These are phyloP conservation scores for Cladophialophora psammophila DNA, from an alignment of 2,329 filamentous ascomycete species.

Conservation along the genomic window DNA sequence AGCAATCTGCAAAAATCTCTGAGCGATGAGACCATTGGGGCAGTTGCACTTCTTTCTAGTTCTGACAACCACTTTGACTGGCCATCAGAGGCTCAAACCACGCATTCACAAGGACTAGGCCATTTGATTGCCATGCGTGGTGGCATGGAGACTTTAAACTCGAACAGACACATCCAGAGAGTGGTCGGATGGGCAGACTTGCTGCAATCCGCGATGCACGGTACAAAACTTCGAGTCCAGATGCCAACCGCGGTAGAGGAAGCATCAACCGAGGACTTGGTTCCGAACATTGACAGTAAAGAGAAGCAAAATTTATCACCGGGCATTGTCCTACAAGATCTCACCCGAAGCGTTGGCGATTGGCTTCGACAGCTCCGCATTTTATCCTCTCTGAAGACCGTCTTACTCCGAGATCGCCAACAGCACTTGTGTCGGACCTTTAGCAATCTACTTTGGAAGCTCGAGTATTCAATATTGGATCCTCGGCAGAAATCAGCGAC, in stretches of 20 bases:
- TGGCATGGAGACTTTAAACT: constrained; percentile 25
- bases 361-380: constrained; percentile 23
- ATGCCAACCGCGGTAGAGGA: constrained; percentile 16
- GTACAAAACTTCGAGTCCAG: constrained; percentile 19
- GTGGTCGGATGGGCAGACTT: constrained; percentile 32
- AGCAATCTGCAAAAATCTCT: constrained; percentile 18
- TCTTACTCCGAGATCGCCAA: constrained; percentile 15
- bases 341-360: constrained; percentile 11
- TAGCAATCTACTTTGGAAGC: constrained; percentile 31
- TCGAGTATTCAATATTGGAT: constrained; percentile 28
- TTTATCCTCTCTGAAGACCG: constrained; percentile 22
- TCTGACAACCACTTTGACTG: constrained; percentile 33
- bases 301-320: background rate
- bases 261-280: constrained; percentile 1
- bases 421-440: constrained; percentile 23
- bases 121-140: constrained; percentile 25
- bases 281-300: background rate
- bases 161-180: constrained; percentile 26
- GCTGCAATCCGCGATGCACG: constrained; percentile 27
- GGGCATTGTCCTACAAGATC: constrained; percentile 16
- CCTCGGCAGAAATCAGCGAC: background rate
- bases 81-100: constrained; percentile 18
- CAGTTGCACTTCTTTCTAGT: constrained; percentile 30
- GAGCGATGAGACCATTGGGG: constrained; percentile 28
- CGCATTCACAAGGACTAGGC: constrained; percentile 23